Base-by-base conservation (phyloP, 2,329 filamentous ascomycete species). In the Fusarium protoensiforme region DNA sequence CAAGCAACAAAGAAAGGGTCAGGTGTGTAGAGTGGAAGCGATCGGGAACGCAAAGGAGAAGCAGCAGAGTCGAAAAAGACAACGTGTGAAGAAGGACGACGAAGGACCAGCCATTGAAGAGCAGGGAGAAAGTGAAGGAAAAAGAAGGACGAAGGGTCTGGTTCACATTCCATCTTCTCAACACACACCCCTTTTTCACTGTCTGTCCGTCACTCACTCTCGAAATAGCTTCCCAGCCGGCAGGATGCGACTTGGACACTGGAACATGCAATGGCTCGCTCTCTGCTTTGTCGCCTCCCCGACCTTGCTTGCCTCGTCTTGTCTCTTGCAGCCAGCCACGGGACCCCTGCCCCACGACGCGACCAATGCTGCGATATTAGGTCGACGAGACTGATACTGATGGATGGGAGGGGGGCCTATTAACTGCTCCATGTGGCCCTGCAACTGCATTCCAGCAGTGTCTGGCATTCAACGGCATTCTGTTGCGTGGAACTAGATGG, bases 321-420 rank as follows among this genome's bases (percentile, higher is more conserved):
- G 66, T 73, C 68, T 73, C 68, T 72, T 36, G 8, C 31, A 57
- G n/a, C 24, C 53, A 71, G 65, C 71, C 71, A 74, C 56, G 46
- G 59, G 65, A 72, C 68, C 68, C 71, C 64, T 72, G 71, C 18
- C 41, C 64, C 48, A 67, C 33, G 29, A 53, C 18, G 24, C 61
- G 36, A 35, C 71, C 64, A 71, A 71, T 73, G 48, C 51, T 64
- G 16, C 41, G 43, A 48, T 22, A 8, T 24, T 16, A 39, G 22
- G 31, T 29, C 41, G 54, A 51, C 11, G 64, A 58, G 57, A 31
- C 41, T 58, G 24, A 31, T 48, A 18, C 43, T 51, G 36, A 29
- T 43, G 54, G 29, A 54, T 24, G 29, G 14, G 24, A n/a, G 22
- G 35, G 29, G 9, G 54, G 33, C 27, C 43, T 66, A 60, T 70